Evolutionary conservation across 2,329 filamentous ascomycete species (phyloP).

Genomic region (Xylaria sp.): DNA sequence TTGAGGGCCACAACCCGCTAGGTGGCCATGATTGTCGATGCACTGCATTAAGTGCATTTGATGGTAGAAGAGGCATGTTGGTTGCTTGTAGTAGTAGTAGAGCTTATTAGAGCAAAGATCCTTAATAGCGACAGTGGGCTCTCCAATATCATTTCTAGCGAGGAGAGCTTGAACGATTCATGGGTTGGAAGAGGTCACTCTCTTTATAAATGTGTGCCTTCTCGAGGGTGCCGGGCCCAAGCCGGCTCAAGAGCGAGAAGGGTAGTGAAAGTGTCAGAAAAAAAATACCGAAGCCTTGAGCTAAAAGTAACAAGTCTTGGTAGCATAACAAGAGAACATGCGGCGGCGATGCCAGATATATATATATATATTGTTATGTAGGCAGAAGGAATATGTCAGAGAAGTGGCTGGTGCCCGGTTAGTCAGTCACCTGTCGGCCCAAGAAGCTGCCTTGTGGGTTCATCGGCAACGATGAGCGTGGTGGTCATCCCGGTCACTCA

Average conservation of each 20-base stretch:
- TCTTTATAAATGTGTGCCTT: conserved; percentile 35
- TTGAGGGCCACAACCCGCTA: conserved; percentile 58
- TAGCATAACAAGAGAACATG: conserved; percentile 35
- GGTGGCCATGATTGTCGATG: conserved; percentile 55
- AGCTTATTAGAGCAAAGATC: conserved; percentile 29
- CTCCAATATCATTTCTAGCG: conserved; percentile 36
- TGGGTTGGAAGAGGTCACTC: conserved; percentile 30
- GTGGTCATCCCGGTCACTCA: conserved; percentile 48
- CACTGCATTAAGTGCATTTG: conserved; percentile 45
- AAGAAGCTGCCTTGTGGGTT: conserved; percentile 51
- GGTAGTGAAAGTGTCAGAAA: conserved; percentile 29
- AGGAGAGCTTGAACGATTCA: conserved; percentile 24
- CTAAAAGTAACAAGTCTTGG: conserved; percentile 42
- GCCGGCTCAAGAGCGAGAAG: conserved; percentile 44
- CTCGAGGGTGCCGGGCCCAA: conserved; percentile 43
- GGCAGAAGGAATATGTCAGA: conserved; percentile 43
- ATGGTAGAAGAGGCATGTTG: conserved; percentile 48
- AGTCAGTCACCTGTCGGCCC: conserved; percentile 53
- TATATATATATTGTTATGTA: conserved; percentile 47
- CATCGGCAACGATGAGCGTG: conserved; percentile 35
- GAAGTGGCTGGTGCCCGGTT: conserved; percentile 39
- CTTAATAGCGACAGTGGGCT: conserved; percentile 32
- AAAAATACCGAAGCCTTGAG: conserved; percentile 39
- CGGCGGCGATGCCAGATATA: conserved; percentile 42
- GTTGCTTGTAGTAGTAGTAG: conserved; percentile 24